These are phyloP conservation scores for Sphagnum magellanicum DNA, from an alignment of 228 moss, liverwort and hornwort genomes.

Conservation along the genomic window DNA sequence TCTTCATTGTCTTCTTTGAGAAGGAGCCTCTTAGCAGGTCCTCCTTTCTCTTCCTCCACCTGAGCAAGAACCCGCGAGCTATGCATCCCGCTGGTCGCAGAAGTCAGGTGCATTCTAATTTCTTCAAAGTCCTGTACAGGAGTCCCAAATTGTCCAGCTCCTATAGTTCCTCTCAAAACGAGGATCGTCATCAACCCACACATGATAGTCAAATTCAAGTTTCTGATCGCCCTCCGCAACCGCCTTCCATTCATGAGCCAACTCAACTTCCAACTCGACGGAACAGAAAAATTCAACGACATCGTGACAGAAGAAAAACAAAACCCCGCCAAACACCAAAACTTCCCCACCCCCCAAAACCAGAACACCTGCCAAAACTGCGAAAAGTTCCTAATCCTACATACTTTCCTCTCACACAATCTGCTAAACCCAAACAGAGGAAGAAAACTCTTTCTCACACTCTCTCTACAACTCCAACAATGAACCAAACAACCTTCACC, in stretches of 20 bases:
- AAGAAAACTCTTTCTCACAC: too few relatives aligned
- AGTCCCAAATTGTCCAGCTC: slow-evolving; percentile 28
- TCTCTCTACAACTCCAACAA: too few relatives aligned
- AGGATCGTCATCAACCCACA: slow-evolving; percentile 50
- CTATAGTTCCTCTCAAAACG: slow-evolving; percentile 42
- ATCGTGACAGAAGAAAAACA: too few relatives aligned
- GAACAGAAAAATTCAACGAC: not conserved
- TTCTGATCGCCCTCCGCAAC: slow-evolving; percentile 34
- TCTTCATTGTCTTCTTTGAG: slow-evolving; percentile 14
- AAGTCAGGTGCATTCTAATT: not conserved
- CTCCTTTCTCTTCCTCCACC: not conserved
- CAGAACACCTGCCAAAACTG: too few relatives aligned
- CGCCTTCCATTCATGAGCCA: slow-evolving; percentile 44
- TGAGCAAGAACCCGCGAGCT: not conserved
- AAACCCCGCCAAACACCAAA: too few relatives aligned
- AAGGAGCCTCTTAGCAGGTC: too few relatives aligned
- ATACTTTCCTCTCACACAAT: too few relatives aligned
- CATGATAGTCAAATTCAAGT: slow-evolving; percentile 40
- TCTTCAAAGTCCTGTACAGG: slow-evolving; percentile 1
- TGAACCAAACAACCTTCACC: too few relatives aligned
- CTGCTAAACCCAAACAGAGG: too few relatives aligned
- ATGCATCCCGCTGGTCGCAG: not conserved
- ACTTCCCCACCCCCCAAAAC: too few relatives aligned
- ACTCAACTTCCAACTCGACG: slow-evolving; percentile 31
- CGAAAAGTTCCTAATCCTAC: too few relatives aligned